Base-by-base conservation (phyloP, 1,284 basidiomycete species). In the Boletus subluridellus region DNA sequence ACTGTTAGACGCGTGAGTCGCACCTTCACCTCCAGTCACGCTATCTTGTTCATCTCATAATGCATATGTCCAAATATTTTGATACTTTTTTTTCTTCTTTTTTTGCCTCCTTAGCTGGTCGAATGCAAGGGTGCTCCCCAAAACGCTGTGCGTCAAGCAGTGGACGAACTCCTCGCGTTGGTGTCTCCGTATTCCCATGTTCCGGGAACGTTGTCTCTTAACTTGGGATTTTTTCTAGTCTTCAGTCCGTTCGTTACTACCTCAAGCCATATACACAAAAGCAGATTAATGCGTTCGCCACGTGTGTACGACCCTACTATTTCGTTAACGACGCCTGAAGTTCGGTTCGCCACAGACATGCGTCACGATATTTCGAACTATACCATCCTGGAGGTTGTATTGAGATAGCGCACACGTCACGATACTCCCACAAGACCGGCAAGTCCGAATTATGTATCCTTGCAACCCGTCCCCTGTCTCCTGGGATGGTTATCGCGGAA, bases 391-490 rank as follows among this genome's bases (percentile, higher is more conserved):
- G 82, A n/a, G 88, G 89, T 52, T 86, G 82, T 57, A 91, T 94
- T 64, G 91, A 94, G 73, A 92, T 94, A 64, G 87, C 91, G 14
- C 89, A 92, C 72, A 94, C 92, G 0, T 88, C 89, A 35, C 83
- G 92, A 30, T 94, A 94, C 70, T 84, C 88, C 32, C 84, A 90
- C 73, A 82, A 82, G 60, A 93, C 91, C n/a, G 90, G 89, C 65
- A 94, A 94, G 74, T 90, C 90, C 37, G 94, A 96, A 70, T 78
- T 96, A 8, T 95, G 91, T 68, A 94, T 96, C 39, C 80, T 95
- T 59, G 93, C 94, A 15, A 93, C 92, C 30, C 85, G 87, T 38
- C 74, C 81, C 28, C 82, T 93, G 54, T 77, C 81, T 46, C 82
- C 86, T 38, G 90, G 90, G 59, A 79, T 84, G 57, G 84, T 92